Evolutionary conservation across 176 grass and related monocot genomes (phyloP).

Genomic region (Alloteropsis semialata): DNA sequence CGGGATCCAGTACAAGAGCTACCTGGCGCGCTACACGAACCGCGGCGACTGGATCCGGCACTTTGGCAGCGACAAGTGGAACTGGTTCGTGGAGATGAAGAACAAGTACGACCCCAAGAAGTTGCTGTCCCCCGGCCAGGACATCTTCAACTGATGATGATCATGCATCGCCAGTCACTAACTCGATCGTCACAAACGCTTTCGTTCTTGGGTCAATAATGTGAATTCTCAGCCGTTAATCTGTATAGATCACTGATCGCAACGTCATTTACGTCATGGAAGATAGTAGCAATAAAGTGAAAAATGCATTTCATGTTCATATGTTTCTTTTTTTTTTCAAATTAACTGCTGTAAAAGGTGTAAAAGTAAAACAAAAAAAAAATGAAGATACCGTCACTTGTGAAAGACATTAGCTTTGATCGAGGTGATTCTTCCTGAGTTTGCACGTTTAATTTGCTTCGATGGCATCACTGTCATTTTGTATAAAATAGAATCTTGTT

Average conservation of each 20-base stretch:
- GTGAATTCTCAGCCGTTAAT: neutral
- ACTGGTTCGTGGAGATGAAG: slow-evolving; percentile 55
- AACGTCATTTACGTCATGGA: neutral
- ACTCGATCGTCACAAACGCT: neutral
- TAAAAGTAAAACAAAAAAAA: too few species aligned
- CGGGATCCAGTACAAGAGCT: slow-evolving; percentile 71
- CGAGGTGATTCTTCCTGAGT: neutral
- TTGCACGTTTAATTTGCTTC: neutral
- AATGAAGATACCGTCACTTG: neutral
- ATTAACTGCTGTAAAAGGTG: too few species aligned
- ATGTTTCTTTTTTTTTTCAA: neutral
- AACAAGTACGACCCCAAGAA: slow-evolving; percentile 77
- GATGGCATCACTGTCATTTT: neutral
- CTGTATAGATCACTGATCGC: neutral
- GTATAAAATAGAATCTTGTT: neutral
- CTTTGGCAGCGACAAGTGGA: slow-evolving; percentile 64
- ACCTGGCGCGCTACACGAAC: slow-evolving; percentile 51
- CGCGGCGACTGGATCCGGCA: slow-evolving; percentile 58
- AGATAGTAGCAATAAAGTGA: neutral
- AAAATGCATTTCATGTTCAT: neutral
- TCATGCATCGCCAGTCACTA: neutral
- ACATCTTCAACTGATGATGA: slow-evolving; percentile 54
- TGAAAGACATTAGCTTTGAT: neutral
- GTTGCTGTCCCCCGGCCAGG: slow-evolving; percentile 70
- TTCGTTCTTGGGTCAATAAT: neutral